Base-by-base conservation (phyloP, 768 basidiomycete genomes). In the Lactifluus rugatus region DNA sequence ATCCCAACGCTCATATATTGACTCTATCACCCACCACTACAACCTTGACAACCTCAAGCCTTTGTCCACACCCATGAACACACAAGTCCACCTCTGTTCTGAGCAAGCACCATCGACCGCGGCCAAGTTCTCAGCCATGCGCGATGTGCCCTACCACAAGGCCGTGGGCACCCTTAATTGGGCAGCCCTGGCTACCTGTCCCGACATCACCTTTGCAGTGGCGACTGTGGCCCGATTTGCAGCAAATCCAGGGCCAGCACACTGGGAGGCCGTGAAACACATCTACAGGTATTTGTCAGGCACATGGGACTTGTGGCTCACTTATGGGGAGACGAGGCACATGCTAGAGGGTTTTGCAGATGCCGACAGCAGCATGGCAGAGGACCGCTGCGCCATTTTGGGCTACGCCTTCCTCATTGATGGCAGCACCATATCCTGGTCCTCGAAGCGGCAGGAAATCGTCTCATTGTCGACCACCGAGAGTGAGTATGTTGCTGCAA, bases 51-150 rank as follows among this genome's bases (percentile, higher is more conserved):
- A 71, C 48, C 65, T 64, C 39, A 68, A 72, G 19, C 67, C 70
- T 0, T 66, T 71, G 16, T 50, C 55, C 10, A 75, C 71, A 2
- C 74, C 73, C 3, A 61, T 75, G 34, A 63, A 67, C 44, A 66
- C 69, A 8, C 64, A 60, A 10, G 53, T 62, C 0, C 26, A 13
- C 16, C 56, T 58, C 23, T 37, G 9, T 8, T 6, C 19, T 2
- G 36, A 39, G 1, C 47, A 57, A 19, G 21, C 47, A 7, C 56
- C 48, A 0, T 1, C 11, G 1, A 28, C 2, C 0, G 8, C 56
- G 1, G 48, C 48, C 13, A 25, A 41, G n/a, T 36, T 26, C 11
- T 16, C 19, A 5, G 6, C 6, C 19, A 55, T 67, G 64, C 34
- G 37, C 17, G 44, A 45, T 46, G 31, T 62, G 5, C 65, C 64